Evolutionary conservation across 495 filamentous ascomycete species (phyloP).

Genomic region (Talaromyces thailandensis): DNA sequence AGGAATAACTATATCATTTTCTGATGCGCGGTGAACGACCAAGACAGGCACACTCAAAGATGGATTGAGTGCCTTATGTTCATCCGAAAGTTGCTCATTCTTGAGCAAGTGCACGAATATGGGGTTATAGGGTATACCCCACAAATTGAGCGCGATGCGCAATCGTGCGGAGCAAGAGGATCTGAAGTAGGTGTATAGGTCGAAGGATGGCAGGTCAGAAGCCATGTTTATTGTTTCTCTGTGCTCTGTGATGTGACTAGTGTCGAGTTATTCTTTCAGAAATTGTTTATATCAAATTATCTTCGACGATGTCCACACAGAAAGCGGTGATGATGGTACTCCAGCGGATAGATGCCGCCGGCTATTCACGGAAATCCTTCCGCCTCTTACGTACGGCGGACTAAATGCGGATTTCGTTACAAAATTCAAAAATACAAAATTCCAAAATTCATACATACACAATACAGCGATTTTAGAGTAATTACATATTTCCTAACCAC

Average conservation of each 20-base stretch:
- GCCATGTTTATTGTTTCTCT: not conserved
- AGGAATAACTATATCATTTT: constrained; percentile 25
- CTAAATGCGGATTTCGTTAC: too few relatives aligned
- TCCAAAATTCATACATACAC: too few relatives aligned
- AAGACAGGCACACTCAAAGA: constrained; percentile 43
- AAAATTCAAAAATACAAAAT: too few relatives aligned
- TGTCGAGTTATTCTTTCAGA: not conserved
- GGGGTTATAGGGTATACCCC: constrained; percentile 30
- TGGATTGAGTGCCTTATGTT: constrained; percentile 33
- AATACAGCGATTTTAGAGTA: too few relatives aligned
- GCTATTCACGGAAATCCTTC: constrained; percentile 2
- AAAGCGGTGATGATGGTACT: not conserved
- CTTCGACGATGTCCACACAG: not conserved
- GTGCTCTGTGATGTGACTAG: not conserved
- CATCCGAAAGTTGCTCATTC: constrained; percentile 26
- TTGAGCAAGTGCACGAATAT: constrained; percentile 38
- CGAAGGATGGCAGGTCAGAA: constrained; percentile 3
- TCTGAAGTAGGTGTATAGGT: constrained; percentile 45
- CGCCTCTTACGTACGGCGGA: too few relatives aligned
- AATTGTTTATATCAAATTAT: not conserved
- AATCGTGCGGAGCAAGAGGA: constrained; percentile 47
- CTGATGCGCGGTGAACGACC: constrained; percentile 16
- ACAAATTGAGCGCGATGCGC: constrained; percentile 41
- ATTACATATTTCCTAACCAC: too few relatives aligned
- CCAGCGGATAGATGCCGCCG: not conserved